These are phyloP conservation scores for Candida sanyiensis DNA, from an alignment of 805 yeast genomes.

Conservation along the genomic window DNA sequence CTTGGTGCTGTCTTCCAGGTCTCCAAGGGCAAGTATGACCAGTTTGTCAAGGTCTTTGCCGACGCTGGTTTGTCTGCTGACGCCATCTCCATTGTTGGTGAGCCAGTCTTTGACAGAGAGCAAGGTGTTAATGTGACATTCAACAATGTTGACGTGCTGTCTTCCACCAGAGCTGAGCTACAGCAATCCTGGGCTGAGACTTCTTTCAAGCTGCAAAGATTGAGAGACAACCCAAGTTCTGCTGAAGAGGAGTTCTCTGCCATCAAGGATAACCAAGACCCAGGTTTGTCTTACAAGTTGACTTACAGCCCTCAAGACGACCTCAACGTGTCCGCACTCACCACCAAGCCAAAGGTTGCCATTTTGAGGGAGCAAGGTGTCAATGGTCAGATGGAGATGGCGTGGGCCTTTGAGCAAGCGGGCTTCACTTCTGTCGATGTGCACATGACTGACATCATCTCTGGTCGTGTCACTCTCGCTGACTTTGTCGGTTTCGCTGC, in stretches of 20 bases:
- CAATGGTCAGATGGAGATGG: slow-evolving; percentile 97
- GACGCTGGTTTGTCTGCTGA: slow-evolving; percentile 52
- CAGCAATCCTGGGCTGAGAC: slow-evolving; percentile 86
- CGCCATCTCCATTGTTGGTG: slow-evolving; percentile 60
- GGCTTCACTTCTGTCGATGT: slow-evolving; percentile 94
- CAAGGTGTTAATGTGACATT: slow-evolving; percentile 44
- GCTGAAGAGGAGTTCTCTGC: slow-evolving; percentile 81
- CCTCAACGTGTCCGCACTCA: slow-evolving; percentile 32
- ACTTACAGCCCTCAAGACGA: slow-evolving; percentile 58
- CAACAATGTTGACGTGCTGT: slow-evolving; percentile 43
- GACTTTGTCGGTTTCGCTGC: slow-evolving; percentile 93
- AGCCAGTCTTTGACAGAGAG: slow-evolving; percentile 52
- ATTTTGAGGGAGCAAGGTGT: slow-evolving; percentile 98
- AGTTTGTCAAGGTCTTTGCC: slow-evolving; percentile 51
- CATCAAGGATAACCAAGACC: slow-evolving; percentile 76
- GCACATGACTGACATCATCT: slow-evolving; percentile 88
- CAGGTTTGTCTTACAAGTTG: slow-evolving; percentile 81
- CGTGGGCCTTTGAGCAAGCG: slow-evolving; percentile 91
- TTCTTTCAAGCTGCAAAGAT: slow-evolving; percentile 80
- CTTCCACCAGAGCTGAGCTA: slow-evolving; percentile 57
- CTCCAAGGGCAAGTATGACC: slow-evolving; percentile 41
- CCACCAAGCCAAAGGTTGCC: slow-evolving; percentile 78
- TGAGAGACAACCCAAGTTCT: slow-evolving; percentile 90
- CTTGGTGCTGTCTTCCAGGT: slow-evolving; percentile 96
- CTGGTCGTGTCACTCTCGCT: slow-evolving; percentile 64